Percentiles rank a stretch among this genome's conserved stretches.
Conservation (phyloP, 164 flowering plant genomes). For the grape (Vitis vinifera) region ASM3070453v1 NC_081818.1:19244001-19244500, state of each 20-base stretch:
- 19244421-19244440: too few relatives aligned
- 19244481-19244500: too few relatives aligned
- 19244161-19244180: slow-evolving; percentile 55
- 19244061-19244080: slow-evolving; percentile 49
- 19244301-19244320: too few relatives aligned
- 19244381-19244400: too few relatives aligned
- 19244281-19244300: too few relatives aligned
- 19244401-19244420: too few relatives aligned
- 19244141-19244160: slow-evolving; percentile 64
- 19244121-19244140: slow-evolving; percentile 34
- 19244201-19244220: slow-evolving; percentile 55
- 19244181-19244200: slow-evolving; percentile 24
- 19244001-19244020: slow-evolving; percentile 30
- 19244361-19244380: too few relatives aligned
- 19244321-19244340: too few relatives aligned
- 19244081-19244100: slow-evolving; percentile 57
- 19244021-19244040: slow-evolving; percentile 32
- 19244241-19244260: slow-evolving; percentile 75
- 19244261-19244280: slow-evolving; percentile 41
- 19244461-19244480: too few relatives aligned
- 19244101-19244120: slow-evolving; percentile 30
- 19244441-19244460: too few relatives aligned
- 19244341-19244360: too few relatives aligned
- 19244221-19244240: slow-evolving; percentile 64
- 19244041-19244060: slow-evolving; percentile 48